These are phyloP conservation scores for Thelonectria olida DNA, from an alignment of 2,329 filamentous ascomycete species.

Conservation along the genomic window DNA sequence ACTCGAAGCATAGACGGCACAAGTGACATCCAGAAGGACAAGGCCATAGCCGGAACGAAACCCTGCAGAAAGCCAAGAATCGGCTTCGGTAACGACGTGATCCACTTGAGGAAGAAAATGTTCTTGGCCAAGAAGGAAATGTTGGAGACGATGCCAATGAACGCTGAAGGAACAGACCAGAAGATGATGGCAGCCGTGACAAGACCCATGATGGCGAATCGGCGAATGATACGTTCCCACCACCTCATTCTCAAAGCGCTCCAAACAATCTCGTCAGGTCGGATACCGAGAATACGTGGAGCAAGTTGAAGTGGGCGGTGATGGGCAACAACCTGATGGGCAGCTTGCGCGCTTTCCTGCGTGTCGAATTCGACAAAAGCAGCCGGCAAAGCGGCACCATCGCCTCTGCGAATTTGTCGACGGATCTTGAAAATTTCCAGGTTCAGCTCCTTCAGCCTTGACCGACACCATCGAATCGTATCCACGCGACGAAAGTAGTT, in stretches of 20 bases:
- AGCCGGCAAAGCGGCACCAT: slow-evolving; percentile 73
- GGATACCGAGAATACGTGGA: slow-evolving; percentile 84
- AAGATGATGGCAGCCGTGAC: slow-evolving; percentile 85
- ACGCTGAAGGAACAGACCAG: slow-evolving; percentile 79
- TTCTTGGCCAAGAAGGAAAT: slow-evolving; percentile 72
- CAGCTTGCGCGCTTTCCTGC: slow-evolving; percentile 85
- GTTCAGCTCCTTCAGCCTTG: slow-evolving; percentile 52
- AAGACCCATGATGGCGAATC: slow-evolving; percentile 74
- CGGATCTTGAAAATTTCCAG: slow-evolving; percentile 69
- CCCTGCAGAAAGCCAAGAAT: slow-evolving; percentile 87
- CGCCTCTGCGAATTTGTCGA: slow-evolving; percentile 76
- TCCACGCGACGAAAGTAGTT: slow-evolving; percentile 89
- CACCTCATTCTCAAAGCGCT: slow-evolving; percentile 82
- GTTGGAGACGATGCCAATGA: slow-evolving; percentile 89
- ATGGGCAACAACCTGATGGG: slow-evolving; percentile 87
- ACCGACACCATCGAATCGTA: slow-evolving; percentile 89
- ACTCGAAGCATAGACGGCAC: slow-evolving; percentile 84
- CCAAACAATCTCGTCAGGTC: slow-evolving; percentile 89
- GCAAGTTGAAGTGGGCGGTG: slow-evolving; percentile 89
- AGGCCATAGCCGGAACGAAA: slow-evolving; percentile 80
- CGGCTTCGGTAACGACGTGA: slow-evolving; percentile 73
- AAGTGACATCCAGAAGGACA: slow-evolving; percentile 86
- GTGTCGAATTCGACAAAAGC: slow-evolving; percentile 91
- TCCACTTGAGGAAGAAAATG: slow-evolving; percentile 76
- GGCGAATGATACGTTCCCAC: slow-evolving; percentile 84